phyloP scores from a whole-genome alignment of 495 filamentous ascomycete species.

The Penicillium antarcticum region DNA sequence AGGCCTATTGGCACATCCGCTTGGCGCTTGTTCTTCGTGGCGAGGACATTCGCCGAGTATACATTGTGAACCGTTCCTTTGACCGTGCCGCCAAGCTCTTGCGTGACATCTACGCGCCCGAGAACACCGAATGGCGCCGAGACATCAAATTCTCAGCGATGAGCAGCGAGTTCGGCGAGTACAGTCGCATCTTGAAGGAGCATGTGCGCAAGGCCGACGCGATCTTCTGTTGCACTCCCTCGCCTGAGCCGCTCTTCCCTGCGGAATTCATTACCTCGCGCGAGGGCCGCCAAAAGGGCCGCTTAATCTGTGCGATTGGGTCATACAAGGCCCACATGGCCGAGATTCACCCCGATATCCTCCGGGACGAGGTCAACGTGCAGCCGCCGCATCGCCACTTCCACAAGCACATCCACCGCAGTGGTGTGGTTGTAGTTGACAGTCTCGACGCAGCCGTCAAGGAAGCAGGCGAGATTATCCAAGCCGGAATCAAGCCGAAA shows the following conservation, averaged over 20 bases:
- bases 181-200: constrained; percentile 59
- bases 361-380: constrained; percentile 63
- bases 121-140: constrained; percentile 49
- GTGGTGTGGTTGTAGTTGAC: constrained; percentile 81
- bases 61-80: constrained; percentile 75
- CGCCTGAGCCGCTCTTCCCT: constrained; percentile 59
- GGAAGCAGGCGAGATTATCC: constrained; percentile 86
- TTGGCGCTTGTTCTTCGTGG: constrained; percentile 74
- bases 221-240: constrained; percentile 79
- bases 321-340: constrained; percentile 82
- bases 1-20: constrained; percentile 92
- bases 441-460: constrained; percentile 72
- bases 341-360: constrained; percentile 74
- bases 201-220: constrained; percentile 67
- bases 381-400: constrained; percentile 52
- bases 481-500: constrained; percentile 64
- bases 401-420: constrained; percentile 67
- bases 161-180: constrained; percentile 70
- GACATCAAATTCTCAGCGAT: constrained; percentile 68
- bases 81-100: constrained; percentile 55
- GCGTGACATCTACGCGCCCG: constrained; percentile 51
- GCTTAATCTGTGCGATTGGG: constrained; percentile 79
- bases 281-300: constrained; percentile 69
- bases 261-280: constrained; percentile 58
- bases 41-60: constrained; percentile 67